phyloP scores from a whole-genome alignment of 495 filamentous ascomycete genomes.

The Podospora didyma region DNA sequence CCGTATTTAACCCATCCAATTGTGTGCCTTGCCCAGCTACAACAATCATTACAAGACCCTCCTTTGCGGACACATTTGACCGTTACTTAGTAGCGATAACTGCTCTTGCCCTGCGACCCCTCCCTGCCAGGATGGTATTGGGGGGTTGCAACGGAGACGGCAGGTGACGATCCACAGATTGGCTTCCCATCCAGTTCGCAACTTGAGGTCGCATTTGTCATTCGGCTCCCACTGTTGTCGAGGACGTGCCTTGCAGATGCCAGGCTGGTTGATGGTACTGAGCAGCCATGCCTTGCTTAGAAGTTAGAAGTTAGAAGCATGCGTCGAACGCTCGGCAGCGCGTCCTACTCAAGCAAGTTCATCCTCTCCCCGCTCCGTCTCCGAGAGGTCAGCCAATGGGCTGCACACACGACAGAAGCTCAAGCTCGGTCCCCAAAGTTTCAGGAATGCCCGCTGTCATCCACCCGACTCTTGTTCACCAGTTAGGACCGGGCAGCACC shows the following conservation, averaged over 20 bases:
- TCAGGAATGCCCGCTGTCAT: constrained; percentile 12
- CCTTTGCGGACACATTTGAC: too few relatives aligned
- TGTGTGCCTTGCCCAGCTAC: not conserved
- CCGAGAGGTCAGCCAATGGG: constrained; percentile 6
- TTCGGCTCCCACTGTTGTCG: not conserved
- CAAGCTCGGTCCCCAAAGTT: constrained; percentile 1
- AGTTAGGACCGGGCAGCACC: not conserved
- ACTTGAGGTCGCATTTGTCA: not conserved
- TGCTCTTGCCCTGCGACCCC: not conserved
- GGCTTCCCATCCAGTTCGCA: not conserved
- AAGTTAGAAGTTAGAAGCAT: not conserved
- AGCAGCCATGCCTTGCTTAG: not conserved
- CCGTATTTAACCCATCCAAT: not conserved
- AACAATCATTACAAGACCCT: too few relatives aligned
- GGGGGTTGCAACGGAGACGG: constrained; percentile 4
- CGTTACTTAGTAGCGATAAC: not conserved
- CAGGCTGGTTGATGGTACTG: not conserved
- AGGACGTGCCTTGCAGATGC: constrained; percentile 4
- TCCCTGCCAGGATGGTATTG: not conserved
- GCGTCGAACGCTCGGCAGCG: not conserved
- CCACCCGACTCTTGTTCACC: not conserved
- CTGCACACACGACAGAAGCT: constrained; percentile 7
- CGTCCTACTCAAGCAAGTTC: not conserved
- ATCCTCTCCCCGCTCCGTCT: not conserved
- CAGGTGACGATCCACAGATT: constrained; percentile 9